Evolutionary conservation across 23 red algal genomes (phyloP).

Genomic region (Gracilaria caudata): DNA sequence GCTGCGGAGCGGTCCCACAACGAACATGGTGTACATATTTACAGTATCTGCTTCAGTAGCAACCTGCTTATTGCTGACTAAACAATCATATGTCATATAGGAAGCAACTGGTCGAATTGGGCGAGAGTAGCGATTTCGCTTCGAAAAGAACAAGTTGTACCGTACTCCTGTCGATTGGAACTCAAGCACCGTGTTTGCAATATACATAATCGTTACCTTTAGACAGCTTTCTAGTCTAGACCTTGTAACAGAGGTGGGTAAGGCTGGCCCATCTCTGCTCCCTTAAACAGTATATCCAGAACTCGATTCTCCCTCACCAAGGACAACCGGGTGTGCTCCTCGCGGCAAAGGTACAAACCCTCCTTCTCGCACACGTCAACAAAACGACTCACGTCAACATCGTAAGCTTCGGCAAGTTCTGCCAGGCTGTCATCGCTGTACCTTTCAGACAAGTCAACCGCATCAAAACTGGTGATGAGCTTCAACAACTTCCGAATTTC

Average conservation of each 20-base stretch:
- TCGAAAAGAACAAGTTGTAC: no score
- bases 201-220: background rate
- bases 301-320: slow-evolving; percentile 60
- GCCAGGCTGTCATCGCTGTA: slow-evolving; percentile 60
- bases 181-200: no score
- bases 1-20: no score
- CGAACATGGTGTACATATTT: no score
- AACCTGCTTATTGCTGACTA: no score
- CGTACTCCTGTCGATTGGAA: no score
- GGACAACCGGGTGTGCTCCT: slow-evolving; percentile 39
- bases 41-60: background rate
- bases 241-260: slow-evolving; percentile 65
- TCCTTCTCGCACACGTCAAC: slow-evolving; percentile 57
- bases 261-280: slow-evolving; percentile 34
- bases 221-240: slow-evolving; percentile 4
- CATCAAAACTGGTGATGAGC: slow-evolving; percentile 65
- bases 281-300: slow-evolving; percentile 56
- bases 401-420: slow-evolving; percentile 74
- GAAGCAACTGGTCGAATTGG: no score
- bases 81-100: no score
- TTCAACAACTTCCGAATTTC: slow-evolving; percentile 66
- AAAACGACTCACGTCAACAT: slow-evolving; percentile 25
- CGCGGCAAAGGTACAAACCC: slow-evolving; percentile 40
- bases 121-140: no score
- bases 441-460: slow-evolving; percentile 53